These are phyloP conservation scores for Arxiozyma bovina DNA, from an alignment of 1,139 yeast genomes.

Conservation along the genomic window DNA sequence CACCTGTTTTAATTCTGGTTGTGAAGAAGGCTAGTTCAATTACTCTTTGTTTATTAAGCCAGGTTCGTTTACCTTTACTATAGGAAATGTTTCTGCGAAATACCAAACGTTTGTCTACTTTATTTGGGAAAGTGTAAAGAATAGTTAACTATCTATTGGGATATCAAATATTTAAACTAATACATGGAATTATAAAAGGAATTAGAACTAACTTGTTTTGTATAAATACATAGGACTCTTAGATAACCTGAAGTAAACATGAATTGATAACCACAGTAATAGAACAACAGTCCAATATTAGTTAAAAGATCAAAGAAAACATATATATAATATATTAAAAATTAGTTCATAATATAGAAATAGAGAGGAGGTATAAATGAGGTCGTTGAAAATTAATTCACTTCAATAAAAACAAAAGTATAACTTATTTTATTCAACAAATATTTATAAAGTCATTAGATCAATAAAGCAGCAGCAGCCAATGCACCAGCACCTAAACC, in stretches of 20 bases:
- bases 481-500: constrained; percentile 9
- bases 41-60: too few relatives aligned
- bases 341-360: too few relatives aligned
- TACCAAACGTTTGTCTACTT: too few relatives aligned
- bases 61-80: too few relatives aligned
- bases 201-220: not conserved
- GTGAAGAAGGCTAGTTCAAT: too few relatives aligned
- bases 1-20: too few relatives aligned
- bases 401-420: not conserved
- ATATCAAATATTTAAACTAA: not conserved
- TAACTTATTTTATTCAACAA: not conserved
- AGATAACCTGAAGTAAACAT: too few relatives aligned
- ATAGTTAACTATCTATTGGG: not conserved
- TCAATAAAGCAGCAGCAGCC: constrained; percentile 9
- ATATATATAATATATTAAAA: too few relatives aligned
- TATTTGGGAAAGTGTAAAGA: not conserved
- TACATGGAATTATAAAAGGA: not conserved
- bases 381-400: too few relatives aligned
- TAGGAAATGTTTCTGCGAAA: too few relatives aligned
- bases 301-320: not conserved
- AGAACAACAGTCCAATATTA: not conserved
- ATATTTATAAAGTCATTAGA: constrained; percentile 1
- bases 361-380: too few relatives aligned
- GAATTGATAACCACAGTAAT: not conserved
- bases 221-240: not conserved